These are phyloP conservation scores for Emericellopsis terricola DNA, from an alignment of 495 filamentous ascomycete genomes.

Conservation along the genomic window DNA sequence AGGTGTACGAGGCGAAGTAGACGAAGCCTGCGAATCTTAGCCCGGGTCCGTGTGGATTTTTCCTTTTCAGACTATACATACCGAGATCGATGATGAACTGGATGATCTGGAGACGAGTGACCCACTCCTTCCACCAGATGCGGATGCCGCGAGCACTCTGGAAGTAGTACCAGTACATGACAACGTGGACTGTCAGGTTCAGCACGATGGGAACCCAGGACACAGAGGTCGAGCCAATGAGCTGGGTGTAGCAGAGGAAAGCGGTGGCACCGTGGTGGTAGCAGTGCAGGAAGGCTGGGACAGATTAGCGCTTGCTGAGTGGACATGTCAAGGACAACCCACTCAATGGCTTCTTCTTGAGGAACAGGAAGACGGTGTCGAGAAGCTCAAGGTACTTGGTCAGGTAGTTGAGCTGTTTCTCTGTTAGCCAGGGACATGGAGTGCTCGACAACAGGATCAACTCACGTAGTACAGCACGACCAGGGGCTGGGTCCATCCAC, in stretches of 20 bases:
- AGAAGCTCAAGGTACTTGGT: constrained; percentile 51
- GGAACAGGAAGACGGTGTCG: constrained; percentile 65
- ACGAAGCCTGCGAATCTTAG: constrained; percentile 50
- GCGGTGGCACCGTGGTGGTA: constrained; percentile 76
- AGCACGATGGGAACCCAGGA: constrained; percentile 63
- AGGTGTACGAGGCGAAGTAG: constrained; percentile 91
- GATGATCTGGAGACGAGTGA: constrained; percentile 69
- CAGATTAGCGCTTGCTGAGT: neutral
- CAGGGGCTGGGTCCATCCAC: constrained; percentile 64
- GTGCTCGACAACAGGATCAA: too few species aligned
- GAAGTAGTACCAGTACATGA: constrained; percentile 56
- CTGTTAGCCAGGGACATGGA: too few species aligned
- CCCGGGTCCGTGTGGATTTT: too few species aligned
- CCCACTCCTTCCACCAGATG: constrained; percentile 88
- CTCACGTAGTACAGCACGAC: constrained; percentile 68
- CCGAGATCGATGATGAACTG: constrained; percentile 69
- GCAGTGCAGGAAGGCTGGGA: constrained; percentile 63
- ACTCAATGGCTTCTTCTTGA: constrained; percentile 81
- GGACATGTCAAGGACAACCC: constrained; percentile 15
- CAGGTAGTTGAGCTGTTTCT: constrained; percentile 57
- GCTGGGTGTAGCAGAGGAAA: constrained; percentile 71
- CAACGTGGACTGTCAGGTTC: constrained; percentile 45
- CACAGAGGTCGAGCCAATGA: constrained; percentile 60
- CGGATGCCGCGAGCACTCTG: constrained; percentile 63
- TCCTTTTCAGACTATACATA: constrained; percentile 18